Evolutionary conservation across 257 asterid species (phyloP).

Genomic region (Thymus quinquecostatus): DNA sequence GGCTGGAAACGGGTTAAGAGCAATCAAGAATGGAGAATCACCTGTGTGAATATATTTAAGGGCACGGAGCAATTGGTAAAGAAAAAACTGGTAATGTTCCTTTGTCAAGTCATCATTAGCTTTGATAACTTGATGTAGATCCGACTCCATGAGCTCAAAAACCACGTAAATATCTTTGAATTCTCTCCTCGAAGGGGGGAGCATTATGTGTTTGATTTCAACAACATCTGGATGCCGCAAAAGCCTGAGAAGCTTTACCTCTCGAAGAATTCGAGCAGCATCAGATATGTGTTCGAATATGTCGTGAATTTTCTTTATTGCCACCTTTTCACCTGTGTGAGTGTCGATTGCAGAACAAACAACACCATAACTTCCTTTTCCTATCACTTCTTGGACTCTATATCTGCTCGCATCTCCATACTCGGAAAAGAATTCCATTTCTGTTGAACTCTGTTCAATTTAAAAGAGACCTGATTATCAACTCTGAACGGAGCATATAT

Average conservation of each 20-base stretch:
- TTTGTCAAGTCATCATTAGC: slow-evolving; percentile 87
- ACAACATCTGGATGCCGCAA: slow-evolving; percentile 85
- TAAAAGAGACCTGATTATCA: slow-evolving; percentile 1
- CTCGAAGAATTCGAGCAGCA: slow-evolving; percentile 87
- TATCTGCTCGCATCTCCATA: slow-evolving; percentile 92
- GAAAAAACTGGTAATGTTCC: slow-evolving; percentile 81
- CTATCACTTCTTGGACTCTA: slow-evolving; percentile 78
- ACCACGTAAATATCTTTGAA: slow-evolving; percentile 83
- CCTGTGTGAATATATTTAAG: slow-evolving; percentile 88
- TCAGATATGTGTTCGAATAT: slow-evolving; percentile 83
- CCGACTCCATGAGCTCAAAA: slow-evolving; percentile 94
- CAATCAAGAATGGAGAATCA: slow-evolving; percentile 26
- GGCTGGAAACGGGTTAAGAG: slow-evolving; percentile 6
- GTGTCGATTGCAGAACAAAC: slow-evolving; percentile 84
- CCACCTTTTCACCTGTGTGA: slow-evolving; percentile 76
- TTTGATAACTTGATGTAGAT: slow-evolving; percentile 90
- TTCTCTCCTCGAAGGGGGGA: slow-evolving; percentile 82
- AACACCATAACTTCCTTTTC: slow-evolving; percentile 90
- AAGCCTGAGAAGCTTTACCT: slow-evolving; percentile 85
- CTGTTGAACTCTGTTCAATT: slow-evolving; percentile 60
- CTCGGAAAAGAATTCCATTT: slow-evolving; percentile 92
- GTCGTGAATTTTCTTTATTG: slow-evolving; percentile 79
- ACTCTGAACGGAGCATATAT: slow-evolving; percentile 7
- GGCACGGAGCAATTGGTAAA: slow-evolving; percentile 85
- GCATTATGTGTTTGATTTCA: slow-evolving; percentile 81